These are phyloP conservation scores for Camellia granthamiana DNA, from an alignment of 148 eudicot genomes.

Conservation along the genomic window DNA sequence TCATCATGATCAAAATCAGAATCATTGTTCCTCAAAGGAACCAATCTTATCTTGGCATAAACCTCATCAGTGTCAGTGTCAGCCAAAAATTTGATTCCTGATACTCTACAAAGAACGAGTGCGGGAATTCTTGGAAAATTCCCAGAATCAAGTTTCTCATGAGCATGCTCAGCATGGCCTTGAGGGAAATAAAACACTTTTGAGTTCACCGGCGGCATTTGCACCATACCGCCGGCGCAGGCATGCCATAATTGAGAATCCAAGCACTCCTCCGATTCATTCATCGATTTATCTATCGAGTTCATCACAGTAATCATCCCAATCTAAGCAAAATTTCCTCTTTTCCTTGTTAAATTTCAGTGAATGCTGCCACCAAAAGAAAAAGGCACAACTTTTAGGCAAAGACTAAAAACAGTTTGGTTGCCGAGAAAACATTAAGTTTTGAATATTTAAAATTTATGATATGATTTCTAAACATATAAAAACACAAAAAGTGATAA, in stretches of 20 bases:
- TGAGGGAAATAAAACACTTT: constrained; percentile 77
- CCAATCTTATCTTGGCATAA: constrained; percentile 54
- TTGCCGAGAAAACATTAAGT: background rate
- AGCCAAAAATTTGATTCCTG: constrained; percentile 55
- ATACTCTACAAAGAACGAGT: constrained; percentile 50
- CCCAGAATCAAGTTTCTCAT: constrained; percentile 39
- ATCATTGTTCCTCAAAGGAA: constrained; percentile 41
- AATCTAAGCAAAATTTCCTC: constrained; percentile 7
- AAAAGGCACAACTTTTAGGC: background rate
- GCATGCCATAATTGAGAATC: constrained; percentile 90
- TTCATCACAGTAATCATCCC: constrained; percentile 61
- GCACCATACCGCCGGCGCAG: constrained; percentile 94
- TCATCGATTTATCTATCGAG: constrained; percentile 36
- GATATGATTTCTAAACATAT: background rate
- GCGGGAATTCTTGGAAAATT: constrained; percentile 49
- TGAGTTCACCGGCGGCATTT: constrained; percentile 75
- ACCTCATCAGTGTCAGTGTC: constrained; percentile 75
- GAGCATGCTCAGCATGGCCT: constrained; percentile 79
- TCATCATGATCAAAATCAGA: constrained; percentile 28
- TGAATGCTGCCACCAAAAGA: background rate
- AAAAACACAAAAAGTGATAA: no score
- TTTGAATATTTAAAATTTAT: background rate
- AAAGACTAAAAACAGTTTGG: background rate
- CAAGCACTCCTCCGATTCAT: constrained; percentile 45
- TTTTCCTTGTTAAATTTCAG: background rate